Percentiles rank a stretch among this genome's conserved stretches.
phyloP scores from a whole-genome alignment of 1,139 yeast genomes.

The Arxiozyma heterogenica region DNA sequence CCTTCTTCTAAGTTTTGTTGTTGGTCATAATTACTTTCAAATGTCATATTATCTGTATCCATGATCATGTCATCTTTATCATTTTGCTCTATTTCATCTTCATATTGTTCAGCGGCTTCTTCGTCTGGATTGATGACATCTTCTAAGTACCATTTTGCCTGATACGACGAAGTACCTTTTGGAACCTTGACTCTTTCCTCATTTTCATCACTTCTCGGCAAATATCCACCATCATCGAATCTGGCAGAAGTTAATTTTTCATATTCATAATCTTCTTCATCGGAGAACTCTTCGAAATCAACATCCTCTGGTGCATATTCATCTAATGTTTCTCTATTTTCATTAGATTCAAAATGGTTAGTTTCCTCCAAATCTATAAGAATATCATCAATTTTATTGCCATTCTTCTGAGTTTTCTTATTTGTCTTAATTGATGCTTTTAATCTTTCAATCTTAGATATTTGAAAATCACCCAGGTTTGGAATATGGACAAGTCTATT shows the following conservation, averaged over 20 bases:
- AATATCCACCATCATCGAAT: constrained; percentile 61
- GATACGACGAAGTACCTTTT: constrained; percentile 86
- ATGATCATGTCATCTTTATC: constrained; percentile 31
- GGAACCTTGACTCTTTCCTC: constrained; percentile 48
- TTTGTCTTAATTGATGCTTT: constrained; percentile 16
- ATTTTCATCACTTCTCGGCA: constrained; percentile 36
- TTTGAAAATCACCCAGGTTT: constrained; percentile 81
- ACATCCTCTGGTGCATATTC: constrained; percentile 54
- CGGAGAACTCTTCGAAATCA: constrained; percentile 43
- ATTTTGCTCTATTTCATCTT: constrained; percentile 35
- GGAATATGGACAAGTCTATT: constrained; percentile 78
- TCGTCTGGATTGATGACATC: constrained; percentile 45
- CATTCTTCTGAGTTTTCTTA: constrained; percentile 7
- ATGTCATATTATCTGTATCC: constrained; percentile 27
- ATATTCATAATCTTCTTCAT: constrained; percentile 37
- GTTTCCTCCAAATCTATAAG: constrained; percentile 18
- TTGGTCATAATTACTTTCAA: constrained; percentile 29
- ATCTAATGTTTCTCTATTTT: constrained; percentile 55
- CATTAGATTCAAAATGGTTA: constrained; percentile 37
- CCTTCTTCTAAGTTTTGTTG: constrained; percentile 24
- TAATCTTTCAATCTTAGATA: constrained; percentile 55
- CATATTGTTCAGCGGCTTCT: constrained; percentile 37
- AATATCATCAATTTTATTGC: constrained; percentile 10
- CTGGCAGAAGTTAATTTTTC: constrained; percentile 48
- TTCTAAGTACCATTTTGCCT: constrained; percentile 83